These are phyloP conservation scores for Echium plantagineum DNA, from an alignment of 257 asterid genomes.

Conservation along the genomic window DNA sequence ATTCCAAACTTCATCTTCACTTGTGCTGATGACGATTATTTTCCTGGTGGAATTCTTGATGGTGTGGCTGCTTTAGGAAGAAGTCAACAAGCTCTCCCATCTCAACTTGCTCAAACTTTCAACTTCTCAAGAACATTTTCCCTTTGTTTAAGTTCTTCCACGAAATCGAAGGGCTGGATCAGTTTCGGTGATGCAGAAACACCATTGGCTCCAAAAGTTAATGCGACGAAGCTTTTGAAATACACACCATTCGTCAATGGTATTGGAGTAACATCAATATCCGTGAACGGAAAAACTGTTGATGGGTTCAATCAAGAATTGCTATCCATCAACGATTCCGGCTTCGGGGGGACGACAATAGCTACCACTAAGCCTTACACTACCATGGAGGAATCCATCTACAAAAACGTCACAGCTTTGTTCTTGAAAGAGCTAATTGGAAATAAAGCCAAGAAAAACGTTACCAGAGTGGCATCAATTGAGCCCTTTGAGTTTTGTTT, in stretches of 20 bases:
- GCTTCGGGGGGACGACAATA: slow-evolving; percentile 21
- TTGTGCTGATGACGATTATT: background rate
- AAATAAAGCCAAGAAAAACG: slow-evolving; percentile 4
- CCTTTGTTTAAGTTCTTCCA: background rate
- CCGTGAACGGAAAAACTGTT: slow-evolving; percentile 13
- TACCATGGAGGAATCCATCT: background rate
- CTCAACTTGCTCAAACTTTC: background rate
- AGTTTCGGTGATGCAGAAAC: background rate
- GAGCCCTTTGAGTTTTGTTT: slow-evolving; percentile 18
- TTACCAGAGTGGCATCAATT: slow-evolving; percentile 9
- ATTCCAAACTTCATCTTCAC: background rate
- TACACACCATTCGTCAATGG: background rate
- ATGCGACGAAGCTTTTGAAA: background rate
- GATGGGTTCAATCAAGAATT: slow-evolving; percentile 15
- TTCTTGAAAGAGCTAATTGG: background rate
- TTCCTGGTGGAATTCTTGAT: background rate
- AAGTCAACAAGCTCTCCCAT: background rate
- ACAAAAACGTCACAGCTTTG: background rate
- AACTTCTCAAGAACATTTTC: background rate
- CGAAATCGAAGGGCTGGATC: background rate
- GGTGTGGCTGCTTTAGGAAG: background rate
- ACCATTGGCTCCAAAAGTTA: background rate
- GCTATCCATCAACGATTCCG: slow-evolving; percentile 13
- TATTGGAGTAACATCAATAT: slow-evolving; percentile 18
- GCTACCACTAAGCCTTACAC: slow-evolving; percentile 20